phyloP scores from a whole-genome alignment of 768 basidiomycete genomes.

The Mycena amicta region DNA sequence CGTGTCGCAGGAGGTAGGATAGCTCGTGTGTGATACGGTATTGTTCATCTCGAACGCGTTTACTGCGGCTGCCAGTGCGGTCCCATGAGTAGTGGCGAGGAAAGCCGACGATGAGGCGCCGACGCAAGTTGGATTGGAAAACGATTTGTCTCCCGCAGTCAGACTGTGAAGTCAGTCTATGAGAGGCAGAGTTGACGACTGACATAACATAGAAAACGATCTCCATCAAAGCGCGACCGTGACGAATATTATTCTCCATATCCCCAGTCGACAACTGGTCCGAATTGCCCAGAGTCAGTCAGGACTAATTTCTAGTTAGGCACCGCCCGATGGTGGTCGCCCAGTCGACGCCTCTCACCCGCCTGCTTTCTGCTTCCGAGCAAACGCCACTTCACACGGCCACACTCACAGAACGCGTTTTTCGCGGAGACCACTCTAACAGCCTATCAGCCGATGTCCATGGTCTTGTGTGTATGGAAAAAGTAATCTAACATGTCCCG shows the following conservation, averaged over 20 bases:
- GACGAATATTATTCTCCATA: too few relatives aligned
- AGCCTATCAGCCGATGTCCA: neutral
- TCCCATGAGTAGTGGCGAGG: neutral
- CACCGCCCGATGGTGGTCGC: too few relatives aligned
- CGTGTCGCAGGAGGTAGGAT: constrained; percentile 12
- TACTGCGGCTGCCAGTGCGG: too few relatives aligned
- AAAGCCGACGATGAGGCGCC: too few relatives aligned
- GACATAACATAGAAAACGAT: too few relatives aligned
- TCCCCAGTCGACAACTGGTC: too few relatives aligned
- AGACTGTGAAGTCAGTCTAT: too few relatives aligned
- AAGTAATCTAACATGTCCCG: constrained; percentile 2
- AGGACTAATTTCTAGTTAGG: too few relatives aligned
- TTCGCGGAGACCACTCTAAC: neutral
- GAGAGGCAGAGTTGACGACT: too few relatives aligned
- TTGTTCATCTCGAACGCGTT: neutral
- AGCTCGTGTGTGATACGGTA: constrained; percentile 6
- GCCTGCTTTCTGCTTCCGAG: neutral
- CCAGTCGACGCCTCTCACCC: constrained; percentile 4
- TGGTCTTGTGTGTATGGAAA: neutral
- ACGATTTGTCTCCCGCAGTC: too few relatives aligned
- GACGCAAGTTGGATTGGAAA: too few relatives aligned
- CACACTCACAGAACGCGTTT: neutral
- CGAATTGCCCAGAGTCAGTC: neutral
- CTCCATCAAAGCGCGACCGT: too few relatives aligned
- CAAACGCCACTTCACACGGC: neutral